These are phyloP conservation scores for Coriolopsis trogii DNA, from an alignment of 1,284 basidiomycete genomes.

Conservation along the genomic window DNA sequence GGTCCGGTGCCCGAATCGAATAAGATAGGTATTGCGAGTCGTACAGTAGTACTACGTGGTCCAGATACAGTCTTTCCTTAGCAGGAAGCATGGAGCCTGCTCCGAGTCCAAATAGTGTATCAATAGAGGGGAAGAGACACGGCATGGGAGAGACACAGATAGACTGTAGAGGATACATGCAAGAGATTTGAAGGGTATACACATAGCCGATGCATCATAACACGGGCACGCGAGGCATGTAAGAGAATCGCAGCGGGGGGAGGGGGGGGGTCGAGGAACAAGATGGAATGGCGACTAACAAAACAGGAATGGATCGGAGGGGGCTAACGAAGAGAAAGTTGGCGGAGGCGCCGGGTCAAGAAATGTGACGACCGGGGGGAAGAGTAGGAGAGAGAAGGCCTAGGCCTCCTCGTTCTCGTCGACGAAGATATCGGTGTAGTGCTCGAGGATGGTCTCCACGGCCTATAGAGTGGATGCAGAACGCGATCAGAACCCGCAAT, in stretches of 20 bases:
- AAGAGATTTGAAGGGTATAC: conserved; percentile 27
- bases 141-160: background rate
- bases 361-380: background rate
- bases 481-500: background rate
- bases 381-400: background rate
- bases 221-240: conserved; percentile 1
- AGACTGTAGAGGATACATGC: conserved; percentile 30
- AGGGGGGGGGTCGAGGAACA: background rate
- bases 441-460: conserved; percentile 85
- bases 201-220: conserved; percentile 19
- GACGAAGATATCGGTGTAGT: conserved; percentile 86
- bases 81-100: conserved; percentile 17
- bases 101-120: conserved; percentile 12
- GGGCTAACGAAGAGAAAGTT: background rate
- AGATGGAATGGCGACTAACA: background rate
- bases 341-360: too few relatives aligned
- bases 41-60: conserved; percentile 16
- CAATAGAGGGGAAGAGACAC: background rate
- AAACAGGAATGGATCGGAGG: too few relatives aligned
- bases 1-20: conserved; percentile 10
- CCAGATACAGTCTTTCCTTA: conserved; percentile 13
- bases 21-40: conserved; percentile 22
- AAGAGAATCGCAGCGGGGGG: background rate
- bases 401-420: conserved; percentile 54
- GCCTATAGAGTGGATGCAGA: conserved; percentile 49